Evolutionary conservation across 768 basidiomycete genomes (phyloP).

Genomic region (Tulasnella calospora): DNA sequence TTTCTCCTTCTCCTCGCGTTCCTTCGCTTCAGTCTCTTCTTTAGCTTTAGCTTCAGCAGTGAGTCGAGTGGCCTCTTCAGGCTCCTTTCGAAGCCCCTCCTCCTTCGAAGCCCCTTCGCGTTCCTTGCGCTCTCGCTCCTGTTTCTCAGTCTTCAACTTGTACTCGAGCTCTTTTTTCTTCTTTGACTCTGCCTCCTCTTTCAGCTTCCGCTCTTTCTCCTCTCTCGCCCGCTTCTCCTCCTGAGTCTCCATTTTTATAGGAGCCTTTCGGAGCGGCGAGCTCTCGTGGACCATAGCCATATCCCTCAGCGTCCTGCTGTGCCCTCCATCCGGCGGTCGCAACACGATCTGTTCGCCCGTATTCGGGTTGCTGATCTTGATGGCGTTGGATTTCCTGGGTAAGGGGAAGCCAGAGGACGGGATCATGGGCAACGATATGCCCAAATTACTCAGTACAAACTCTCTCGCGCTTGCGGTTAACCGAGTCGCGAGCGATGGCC

Average conservation of each 20-base stretch:
- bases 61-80: constrained; percentile 46
- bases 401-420: constrained; percentile 24
- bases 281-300: constrained; percentile 34
- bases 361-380: constrained; percentile 50
- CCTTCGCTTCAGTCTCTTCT: constrained; percentile 35
- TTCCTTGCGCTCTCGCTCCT: constrained; percentile 26
- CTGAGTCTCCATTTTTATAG: constrained; percentile 61
- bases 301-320: constrained; percentile 32
- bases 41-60: constrained; percentile 43
- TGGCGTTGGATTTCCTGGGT: constrained; percentile 36
- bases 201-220: constrained; percentile 30
- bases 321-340: constrained; percentile 47
- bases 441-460: constrained; percentile 52
- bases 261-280: constrained; percentile 31
- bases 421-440: too few species aligned
- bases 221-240: constrained; percentile 50
- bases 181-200: constrained; percentile 32
- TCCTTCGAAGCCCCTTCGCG: constrained; percentile 29
- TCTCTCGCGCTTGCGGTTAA: constrained; percentile 60
- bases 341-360: constrained; percentile 63
- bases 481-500: not conserved
- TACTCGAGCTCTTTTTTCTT: not conserved
- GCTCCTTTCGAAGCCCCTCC: constrained; percentile 36
- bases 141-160: not conserved
- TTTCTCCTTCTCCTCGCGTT: constrained; percentile 37